A percentile compares a stretch with the other conserved stretches of the same genome.
phyloP scores from a whole-genome alignment of 2,329 filamentous ascomycete species.

The Rhynchosporium secalis region DNA sequence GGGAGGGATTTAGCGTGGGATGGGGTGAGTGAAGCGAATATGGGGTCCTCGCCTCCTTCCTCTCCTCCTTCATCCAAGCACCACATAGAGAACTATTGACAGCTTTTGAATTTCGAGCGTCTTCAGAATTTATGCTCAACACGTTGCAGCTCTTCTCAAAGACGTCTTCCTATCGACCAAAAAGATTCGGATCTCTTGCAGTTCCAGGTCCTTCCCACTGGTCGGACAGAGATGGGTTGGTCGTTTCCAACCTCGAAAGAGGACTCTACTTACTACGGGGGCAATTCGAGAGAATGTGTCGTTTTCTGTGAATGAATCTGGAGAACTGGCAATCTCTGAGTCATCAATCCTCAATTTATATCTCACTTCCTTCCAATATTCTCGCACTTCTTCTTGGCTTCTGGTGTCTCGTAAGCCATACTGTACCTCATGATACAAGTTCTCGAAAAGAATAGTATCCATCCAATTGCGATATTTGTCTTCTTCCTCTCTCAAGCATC shows the following conservation, averaged over 20 bases:
- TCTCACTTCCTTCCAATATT: conserved; percentile 16
- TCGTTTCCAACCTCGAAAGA: neutral
- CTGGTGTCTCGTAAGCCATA: conserved; percentile 6
- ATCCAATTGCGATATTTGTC: conserved; percentile 12
- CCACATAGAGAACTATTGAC: neutral
- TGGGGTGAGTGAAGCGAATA: neutral
- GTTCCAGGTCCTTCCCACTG: conserved; percentile 5
- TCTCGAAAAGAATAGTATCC: conserved; percentile 13
- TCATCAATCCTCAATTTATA: conserved; percentile 7
- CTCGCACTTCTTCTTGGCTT: neutral
- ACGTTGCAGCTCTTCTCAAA: neutral
- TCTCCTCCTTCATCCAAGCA: neutral
- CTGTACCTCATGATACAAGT: conserved; percentile 24
- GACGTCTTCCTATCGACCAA: neutral
- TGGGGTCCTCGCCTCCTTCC: neutral
- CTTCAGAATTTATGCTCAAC: neutral
- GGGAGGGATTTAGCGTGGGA: conserved; percentile 1
- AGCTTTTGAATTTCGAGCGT: neutral
- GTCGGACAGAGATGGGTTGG: neutral
- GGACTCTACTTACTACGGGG: neutral
- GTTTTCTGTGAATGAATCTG: neutral
- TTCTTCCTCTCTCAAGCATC: conserved; percentile 23
- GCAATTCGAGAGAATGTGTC: neutral
- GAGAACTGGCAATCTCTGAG: neutral
- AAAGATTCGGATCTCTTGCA: conserved; percentile 4